Conservation (phyloP, 768 basidiomycete genomes). For the Cystobasidiopsis lactophilus region DNA sequence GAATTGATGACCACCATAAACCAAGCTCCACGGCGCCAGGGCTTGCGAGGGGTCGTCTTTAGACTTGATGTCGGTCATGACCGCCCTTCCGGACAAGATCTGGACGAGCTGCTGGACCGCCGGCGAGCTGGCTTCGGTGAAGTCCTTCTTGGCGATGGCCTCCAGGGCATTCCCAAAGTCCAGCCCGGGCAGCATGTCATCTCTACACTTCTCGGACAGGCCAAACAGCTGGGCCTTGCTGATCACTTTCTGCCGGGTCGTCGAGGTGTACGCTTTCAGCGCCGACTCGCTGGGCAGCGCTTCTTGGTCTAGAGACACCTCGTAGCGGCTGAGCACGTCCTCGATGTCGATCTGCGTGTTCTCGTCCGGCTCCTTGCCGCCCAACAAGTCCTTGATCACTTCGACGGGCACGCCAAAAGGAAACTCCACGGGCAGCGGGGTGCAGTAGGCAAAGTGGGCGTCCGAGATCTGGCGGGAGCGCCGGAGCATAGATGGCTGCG, state of each 20-base stretch:
- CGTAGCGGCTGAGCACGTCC: slow-evolving; percentile 5
- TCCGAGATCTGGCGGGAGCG: slow-evolving; percentile 20
- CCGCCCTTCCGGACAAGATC: slow-evolving; percentile 53
- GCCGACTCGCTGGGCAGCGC: background rate
- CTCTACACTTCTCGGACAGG: slow-evolving; percentile 42
- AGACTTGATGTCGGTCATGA: slow-evolving; percentile 19
- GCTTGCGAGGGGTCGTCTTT: background rate
- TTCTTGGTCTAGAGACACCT: slow-evolving; percentile 3
- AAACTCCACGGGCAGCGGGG: slow-evolving; percentile 61
- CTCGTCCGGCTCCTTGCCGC: background rate
- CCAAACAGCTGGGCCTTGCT: slow-evolving; percentile 36
- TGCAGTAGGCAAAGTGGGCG: slow-evolving; percentile 57
- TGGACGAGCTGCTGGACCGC: slow-evolving; percentile 52
- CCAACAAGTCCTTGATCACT: slow-evolving; percentile 31
- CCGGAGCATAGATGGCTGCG: slow-evolving; percentile 13
- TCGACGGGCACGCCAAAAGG: slow-evolving; percentile 38
- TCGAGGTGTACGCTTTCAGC: slow-evolving; percentile 12
- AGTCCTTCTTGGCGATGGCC: slow-evolving; percentile 34
- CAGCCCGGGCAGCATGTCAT: slow-evolving; percentile 60
- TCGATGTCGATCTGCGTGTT: slow-evolving; percentile 4
- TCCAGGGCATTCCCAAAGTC: slow-evolving; percentile 67
- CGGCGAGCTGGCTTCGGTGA: slow-evolving; percentile 12
- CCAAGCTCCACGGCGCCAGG: slow-evolving; percentile 63
- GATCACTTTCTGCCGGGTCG: slow-evolving; percentile 13
- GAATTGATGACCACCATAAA: slow-evolving; percentile 83